phyloP scores from a whole-genome alignment of 257 asterid genomes.

The Leptodermis oblonga region DNA sequence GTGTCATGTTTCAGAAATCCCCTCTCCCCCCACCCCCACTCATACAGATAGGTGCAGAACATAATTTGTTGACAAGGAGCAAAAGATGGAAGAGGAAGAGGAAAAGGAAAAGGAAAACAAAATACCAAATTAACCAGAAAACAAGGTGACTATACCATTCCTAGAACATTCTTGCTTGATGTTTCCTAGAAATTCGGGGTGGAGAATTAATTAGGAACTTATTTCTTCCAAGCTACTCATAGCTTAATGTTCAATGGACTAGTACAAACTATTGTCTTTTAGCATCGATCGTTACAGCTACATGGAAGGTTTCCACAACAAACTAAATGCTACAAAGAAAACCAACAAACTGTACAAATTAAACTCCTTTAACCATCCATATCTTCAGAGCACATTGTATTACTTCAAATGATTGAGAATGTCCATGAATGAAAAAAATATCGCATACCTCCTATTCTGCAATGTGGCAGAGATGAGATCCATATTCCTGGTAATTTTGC shows the following conservation, averaged over 20 bases:
- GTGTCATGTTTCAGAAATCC: neutral
- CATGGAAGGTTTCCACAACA: neutral
- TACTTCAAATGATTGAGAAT: neutral
- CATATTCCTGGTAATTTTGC: conserved; percentile 73
- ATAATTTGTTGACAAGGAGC: neutral
- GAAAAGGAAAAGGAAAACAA: too few species aligned
- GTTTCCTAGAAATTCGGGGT: too few species aligned
- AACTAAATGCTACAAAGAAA: neutral
- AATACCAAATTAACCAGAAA: too few species aligned
- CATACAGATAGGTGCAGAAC: neutral
- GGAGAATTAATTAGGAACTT: neutral
- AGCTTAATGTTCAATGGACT: neutral
- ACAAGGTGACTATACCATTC: neutral
- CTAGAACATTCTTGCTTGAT: neutral
- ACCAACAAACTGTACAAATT: neutral
- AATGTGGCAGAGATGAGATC: conserved; percentile 64
- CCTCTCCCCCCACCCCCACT: neutral
- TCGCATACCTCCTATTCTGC: conserved; percentile 56
- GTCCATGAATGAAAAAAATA: neutral
- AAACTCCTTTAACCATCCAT: neutral
- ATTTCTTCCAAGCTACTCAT: neutral
- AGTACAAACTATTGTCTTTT: neutral
- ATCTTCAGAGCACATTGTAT: neutral
- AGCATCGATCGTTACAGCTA: neutral
- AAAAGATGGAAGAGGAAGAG: too few species aligned